Evolutionary conservation across 2,329 filamentous ascomycete genomes (phyloP).

Genomic region (Paraphaeosphaeria minitans): DNA sequence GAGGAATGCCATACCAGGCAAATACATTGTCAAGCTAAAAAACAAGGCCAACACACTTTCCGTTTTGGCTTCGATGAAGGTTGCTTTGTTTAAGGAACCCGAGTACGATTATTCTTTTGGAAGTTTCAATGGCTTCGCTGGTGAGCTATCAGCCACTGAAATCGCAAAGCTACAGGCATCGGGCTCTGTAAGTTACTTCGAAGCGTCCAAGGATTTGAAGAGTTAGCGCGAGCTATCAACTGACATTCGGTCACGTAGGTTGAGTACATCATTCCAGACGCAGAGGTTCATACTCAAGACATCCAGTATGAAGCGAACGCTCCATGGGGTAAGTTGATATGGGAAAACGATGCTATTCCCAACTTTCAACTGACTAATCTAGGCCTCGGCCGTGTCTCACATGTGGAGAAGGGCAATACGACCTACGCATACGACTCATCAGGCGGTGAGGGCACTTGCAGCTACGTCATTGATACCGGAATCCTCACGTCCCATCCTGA

Average conservation of each 20-base stretch:
- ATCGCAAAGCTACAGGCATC: slow-evolving; percentile 31
- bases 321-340: slow-evolving; percentile 40
- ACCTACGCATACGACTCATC: slow-evolving; percentile 46
- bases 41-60: slow-evolving; percentile 29
- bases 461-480: slow-evolving; percentile 69
- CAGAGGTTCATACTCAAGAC: slow-evolving; percentile 32
- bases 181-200: slow-evolving; percentile 24
- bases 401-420: slow-evolving; percentile 33
- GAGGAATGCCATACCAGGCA: slow-evolving; percentile 42
- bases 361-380: background rate
- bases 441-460: slow-evolving; percentile 52
- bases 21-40: slow-evolving; percentile 55
- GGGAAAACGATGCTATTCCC: background rate
- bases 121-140: slow-evolving; percentile 46
- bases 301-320: slow-evolving; percentile 42
- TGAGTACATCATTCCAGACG: slow-evolving; percentile 45
- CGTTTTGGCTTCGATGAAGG: slow-evolving; percentile 25
- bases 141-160: slow-evolving; percentile 34
- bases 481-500: slow-evolving; percentile 59
- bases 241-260: slow-evolving; percentile 24
- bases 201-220: background rate
- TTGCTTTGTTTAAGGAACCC: slow-evolving; percentile 24
- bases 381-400: slow-evolving; percentile 45
- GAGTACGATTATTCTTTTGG: slow-evolving; percentile 42
- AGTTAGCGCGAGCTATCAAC: background rate